Evolutionary conservation across 2,329 filamentous ascomycete species (phyloP).

Genomic region (Exophiala sideris): DNA sequence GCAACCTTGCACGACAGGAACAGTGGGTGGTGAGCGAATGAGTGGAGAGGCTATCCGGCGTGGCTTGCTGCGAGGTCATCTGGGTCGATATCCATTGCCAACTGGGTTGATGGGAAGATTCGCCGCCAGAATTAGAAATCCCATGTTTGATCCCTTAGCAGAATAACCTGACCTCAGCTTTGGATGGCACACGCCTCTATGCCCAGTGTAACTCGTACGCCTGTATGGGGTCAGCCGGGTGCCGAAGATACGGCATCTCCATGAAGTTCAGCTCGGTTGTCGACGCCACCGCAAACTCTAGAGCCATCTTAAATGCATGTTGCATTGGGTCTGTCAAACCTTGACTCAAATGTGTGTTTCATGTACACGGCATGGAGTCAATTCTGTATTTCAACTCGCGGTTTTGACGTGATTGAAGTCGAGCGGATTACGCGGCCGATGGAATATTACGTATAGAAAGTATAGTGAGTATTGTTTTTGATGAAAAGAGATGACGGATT

Average conservation of each 20-base stretch:
- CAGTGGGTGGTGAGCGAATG: too few relatives aligned
- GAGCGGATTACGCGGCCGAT: not conserved
- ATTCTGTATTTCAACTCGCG: too few relatives aligned
- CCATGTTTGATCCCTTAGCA: too few relatives aligned
- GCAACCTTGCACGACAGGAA: not conserved
- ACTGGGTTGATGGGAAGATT: not conserved
- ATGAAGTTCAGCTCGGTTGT: constrained; percentile 16
- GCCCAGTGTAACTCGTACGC: not conserved
- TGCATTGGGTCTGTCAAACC: not conserved
- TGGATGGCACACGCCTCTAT: not conserved
- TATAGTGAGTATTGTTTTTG: too few relatives aligned
- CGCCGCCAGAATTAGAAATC: not conserved
- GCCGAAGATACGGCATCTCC: constrained; percentile 11
- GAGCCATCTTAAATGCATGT: not conserved
- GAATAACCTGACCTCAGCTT: not conserved
- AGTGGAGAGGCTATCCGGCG: too few relatives aligned
- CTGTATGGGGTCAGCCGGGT: constrained; percentile 12
- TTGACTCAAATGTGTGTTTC: not conserved
- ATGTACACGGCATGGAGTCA: not conserved
- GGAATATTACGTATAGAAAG: too few relatives aligned
- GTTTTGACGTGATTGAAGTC: not conserved
- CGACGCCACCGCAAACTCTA: constrained; percentile 14
- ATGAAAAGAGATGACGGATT: too few relatives aligned
- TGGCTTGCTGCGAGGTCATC: too few relatives aligned
- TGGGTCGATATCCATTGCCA: too few relatives aligned